Evolutionary conservation across 768 basidiomycete genomes (phyloP), one percentile per base, ranked within the genome.

Genomic region (Lactarius vividus): DNA sequence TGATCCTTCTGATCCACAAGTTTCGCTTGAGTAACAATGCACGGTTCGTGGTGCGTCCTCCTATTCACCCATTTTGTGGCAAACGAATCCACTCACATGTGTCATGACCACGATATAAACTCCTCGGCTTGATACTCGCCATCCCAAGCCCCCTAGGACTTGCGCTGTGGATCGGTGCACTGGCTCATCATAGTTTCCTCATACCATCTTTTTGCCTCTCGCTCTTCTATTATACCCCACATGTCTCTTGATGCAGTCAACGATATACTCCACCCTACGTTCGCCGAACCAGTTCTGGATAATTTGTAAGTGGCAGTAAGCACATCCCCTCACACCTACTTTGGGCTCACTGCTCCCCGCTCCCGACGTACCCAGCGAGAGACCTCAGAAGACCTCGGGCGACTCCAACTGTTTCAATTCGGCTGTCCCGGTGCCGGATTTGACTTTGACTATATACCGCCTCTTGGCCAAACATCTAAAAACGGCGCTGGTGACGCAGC

Each of bases 121-220:
- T 16, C 40, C 33, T 15, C 11, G 2, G 31, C n/a, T 54, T 39
- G 39, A 23, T 37, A 29, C n/a, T 16, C 15, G 2, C 37, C 37
- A 18, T 26, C 20, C 26, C 18, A 29, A 46, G 3, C 16, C 29
- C 28, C 29, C 26, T 9, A 15, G 23, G 15, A 60, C 40, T 58
- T 54, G 58, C 29, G 33, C 59, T 59, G 40, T 65, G 33, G 52
- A 65, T 35, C 39, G 8, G 64, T 46, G 64, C 53, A n/a, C 26
- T 9, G 15, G 16, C 58, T 26, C 37, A 23, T 23, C 18, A 59
- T 23, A 44, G 3, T 52, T 3, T 33, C 26, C 28, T 54, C 26
- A 49, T 26, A 39, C 31, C 35, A 16, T 26, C 20, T 13, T 28
- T 28, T 23, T 23, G 8, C 49, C 42, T 20, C n/a, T 39, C 26